These are phyloP conservation scores for Aristolochia californica DNA, from an alignment of 164 flowering plant genomes.

Conservation along the genomic window DNA sequence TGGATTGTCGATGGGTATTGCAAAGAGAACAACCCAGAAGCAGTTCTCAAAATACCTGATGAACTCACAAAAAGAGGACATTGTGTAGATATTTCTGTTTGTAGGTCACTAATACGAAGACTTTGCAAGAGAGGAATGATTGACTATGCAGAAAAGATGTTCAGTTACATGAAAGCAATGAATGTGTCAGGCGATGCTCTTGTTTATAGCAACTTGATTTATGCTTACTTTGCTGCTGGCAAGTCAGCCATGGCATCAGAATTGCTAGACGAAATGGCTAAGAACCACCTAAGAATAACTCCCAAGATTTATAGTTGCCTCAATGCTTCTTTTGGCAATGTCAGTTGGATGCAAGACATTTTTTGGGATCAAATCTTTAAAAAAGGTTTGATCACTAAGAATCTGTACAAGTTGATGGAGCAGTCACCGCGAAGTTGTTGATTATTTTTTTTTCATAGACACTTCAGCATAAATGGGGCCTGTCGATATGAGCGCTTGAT, in stretches of 20 bases:
- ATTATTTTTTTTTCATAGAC: not conserved
- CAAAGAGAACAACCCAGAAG: constrained; percentile 34
- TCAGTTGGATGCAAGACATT: constrained; percentile 18
- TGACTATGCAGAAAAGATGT: constrained; percentile 48
- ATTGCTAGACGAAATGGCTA: too few relatives aligned
- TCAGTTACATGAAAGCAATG: constrained; percentile 38
- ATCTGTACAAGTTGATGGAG: constrained; percentile 23
- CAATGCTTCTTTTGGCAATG: constrained; percentile 44
- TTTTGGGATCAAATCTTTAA: constrained; percentile 48
- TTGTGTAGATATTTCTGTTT: constrained; percentile 43
- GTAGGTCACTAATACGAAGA: constrained; percentile 68
- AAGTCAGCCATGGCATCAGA: constrained; percentile 29
- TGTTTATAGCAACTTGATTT: constrained; percentile 49
- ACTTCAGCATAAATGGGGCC: not conserved
- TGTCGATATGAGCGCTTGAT: not conserved
- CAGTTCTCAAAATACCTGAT: constrained; percentile 35
- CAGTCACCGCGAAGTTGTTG: constrained; percentile 7
- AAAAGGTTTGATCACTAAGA: constrained; percentile 46
- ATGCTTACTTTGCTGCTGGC: constrained; percentile 55
- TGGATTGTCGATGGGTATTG: constrained; percentile 86
- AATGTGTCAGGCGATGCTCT: constrained; percentile 62
- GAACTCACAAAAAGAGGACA: constrained; percentile 45
- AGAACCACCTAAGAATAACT: too few relatives aligned
- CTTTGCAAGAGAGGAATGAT: constrained; percentile 55
- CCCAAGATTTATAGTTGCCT: constrained; percentile 45